Conservation (phyloP, 2,329 filamentous ascomycete species). For the Aspergillus calidoustus region DNA sequence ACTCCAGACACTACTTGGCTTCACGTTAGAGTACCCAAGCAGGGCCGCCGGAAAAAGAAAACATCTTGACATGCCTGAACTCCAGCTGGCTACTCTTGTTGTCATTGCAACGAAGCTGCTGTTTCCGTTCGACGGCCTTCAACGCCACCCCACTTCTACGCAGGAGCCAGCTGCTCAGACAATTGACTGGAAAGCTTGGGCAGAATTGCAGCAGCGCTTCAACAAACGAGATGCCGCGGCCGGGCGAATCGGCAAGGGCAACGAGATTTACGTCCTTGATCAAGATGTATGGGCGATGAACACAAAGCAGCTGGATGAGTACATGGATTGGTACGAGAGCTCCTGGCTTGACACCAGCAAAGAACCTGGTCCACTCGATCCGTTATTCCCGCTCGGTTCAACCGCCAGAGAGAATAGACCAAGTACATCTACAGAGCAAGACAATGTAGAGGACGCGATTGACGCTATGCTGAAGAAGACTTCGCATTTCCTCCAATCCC, state of each 20-base stretch:
- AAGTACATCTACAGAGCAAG: slow-evolving; percentile 8
- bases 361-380: slow-evolving; percentile 41
- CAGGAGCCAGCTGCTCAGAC: slow-evolving; percentile 62
- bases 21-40: slow-evolving; percentile 60
- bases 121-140: slow-evolving; percentile 71
- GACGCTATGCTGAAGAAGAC: slow-evolving; percentile 47
- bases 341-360: slow-evolving; percentile 56
- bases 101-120: slow-evolving; percentile 78
- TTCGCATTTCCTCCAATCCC: slow-evolving; percentile 47
- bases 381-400: slow-evolving; percentile 48
- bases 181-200: slow-evolving; percentile 78
- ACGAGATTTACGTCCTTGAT: slow-evolving; percentile 62
- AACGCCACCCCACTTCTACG: slow-evolving; percentile 55
- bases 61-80: slow-evolving; percentile 69
- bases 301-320: slow-evolving; percentile 69
- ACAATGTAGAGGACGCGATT: slow-evolving; percentile 36
- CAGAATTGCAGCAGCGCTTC: slow-evolving; percentile 51
- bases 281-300: slow-evolving; percentile 67
- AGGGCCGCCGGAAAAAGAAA: slow-evolving; percentile 42
- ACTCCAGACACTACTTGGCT: slow-evolving; percentile 60
- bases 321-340: slow-evolving; percentile 78
- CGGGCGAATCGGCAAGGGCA: slow-evolving; percentile 47
- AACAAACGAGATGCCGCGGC: slow-evolving; percentile 35
- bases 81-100: slow-evolving; percentile 71
- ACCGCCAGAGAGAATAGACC: slow-evolving; percentile 21